phyloP scores from a whole-genome alignment of 306 rosid species.

The Luffa acutangula region DNA sequence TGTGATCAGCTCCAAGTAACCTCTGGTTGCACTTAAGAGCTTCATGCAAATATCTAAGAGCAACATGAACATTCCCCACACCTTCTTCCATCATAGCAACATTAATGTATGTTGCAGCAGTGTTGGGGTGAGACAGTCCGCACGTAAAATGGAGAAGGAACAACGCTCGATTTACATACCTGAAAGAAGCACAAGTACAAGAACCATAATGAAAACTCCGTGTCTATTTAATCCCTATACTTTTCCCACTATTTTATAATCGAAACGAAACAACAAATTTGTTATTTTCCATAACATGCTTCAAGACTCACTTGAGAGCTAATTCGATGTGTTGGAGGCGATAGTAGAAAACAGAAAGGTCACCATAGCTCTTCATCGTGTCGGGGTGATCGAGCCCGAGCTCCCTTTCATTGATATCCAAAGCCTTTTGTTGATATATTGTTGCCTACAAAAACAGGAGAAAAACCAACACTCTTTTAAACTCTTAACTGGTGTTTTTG shows the following conservation, averaged over 20 bases:
- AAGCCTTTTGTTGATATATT: constrained; percentile 90
- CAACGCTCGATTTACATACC: constrained; percentile 92
- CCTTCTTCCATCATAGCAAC: constrained; percentile 99
- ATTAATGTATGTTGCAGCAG: constrained; percentile 94
- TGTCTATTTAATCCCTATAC: not conserved
- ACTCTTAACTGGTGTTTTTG: not conserved
- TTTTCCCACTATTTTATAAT: not conserved
- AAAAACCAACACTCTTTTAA: not conserved
- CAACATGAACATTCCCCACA: constrained; percentile 90
- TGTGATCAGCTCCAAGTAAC: constrained; percentile 90
- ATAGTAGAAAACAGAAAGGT: constrained; percentile 91
- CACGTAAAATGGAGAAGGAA: constrained; percentile 95
- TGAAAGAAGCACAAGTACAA: constrained; percentile 20
- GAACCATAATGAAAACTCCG: not conserved
- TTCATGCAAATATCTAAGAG: constrained; percentile 91
- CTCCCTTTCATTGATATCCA: constrained; percentile 89
- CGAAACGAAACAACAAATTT: not conserved
- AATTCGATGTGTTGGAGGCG: constrained; percentile 92
- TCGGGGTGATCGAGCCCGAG: constrained; percentile 99
- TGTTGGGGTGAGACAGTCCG: constrained; percentile 92
- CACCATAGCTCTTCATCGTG: constrained; percentile 98
- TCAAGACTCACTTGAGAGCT: constrained; percentile 72
- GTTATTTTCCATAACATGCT: not conserved
- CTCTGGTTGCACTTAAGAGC: constrained; percentile 96
- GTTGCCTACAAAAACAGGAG: constrained; percentile 50